Evolutionary conservation across 2,329 filamentous ascomycete species (phyloP), one percentile per base, ranked within the genome.

Genomic region (Cyclaneusma minus): DNA sequence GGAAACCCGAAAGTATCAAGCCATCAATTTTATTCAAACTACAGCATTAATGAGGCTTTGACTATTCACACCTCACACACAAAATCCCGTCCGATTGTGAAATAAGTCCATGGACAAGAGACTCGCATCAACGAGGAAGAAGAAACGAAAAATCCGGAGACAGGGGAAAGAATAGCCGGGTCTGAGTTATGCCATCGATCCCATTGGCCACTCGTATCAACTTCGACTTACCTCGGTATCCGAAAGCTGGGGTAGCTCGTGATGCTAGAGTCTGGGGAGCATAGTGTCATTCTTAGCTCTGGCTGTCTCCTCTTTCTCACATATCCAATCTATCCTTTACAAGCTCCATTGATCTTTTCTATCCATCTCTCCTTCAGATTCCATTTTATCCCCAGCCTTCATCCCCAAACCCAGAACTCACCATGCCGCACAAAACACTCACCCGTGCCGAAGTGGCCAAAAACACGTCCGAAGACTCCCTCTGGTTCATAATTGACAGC

Each of bases 401-500:
- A 27, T 19, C 14, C 14, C 17, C n/a, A 14, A 29, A 18, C 19
- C 11, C 22, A 29, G 15, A 11, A 8, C 7, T 13, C 31, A 35
- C n/a, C 24, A 46, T 45, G 44, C 36, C 43, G 30, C 38, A 41
- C 16, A 35, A 46, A 25, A 36, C 33, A 7, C 30, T 48, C 43
- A 62, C 66, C 32, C 65, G 66, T 40, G 65, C 58, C 29, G 65
- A 82, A 50, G 78, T 89, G 40, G 73, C 75, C 35, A 67, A 75
- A 49, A 76, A 87, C 58, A 82, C 74, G 49, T 69, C 65, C 30
- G 71, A 78, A 25, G 76, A 84, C 37, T 76, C 74, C 35, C 58
- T 82, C 31, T 85, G 81, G 76, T 77, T 80, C 53, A 75, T 92
- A 44, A 72, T 92, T 51, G 82, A 92, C 58, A 72, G 78, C 54